Evolutionary conservation across 495 filamentous ascomycete species (phyloP).

Genomic region (Lasiosphaeris hirsuta): DNA sequence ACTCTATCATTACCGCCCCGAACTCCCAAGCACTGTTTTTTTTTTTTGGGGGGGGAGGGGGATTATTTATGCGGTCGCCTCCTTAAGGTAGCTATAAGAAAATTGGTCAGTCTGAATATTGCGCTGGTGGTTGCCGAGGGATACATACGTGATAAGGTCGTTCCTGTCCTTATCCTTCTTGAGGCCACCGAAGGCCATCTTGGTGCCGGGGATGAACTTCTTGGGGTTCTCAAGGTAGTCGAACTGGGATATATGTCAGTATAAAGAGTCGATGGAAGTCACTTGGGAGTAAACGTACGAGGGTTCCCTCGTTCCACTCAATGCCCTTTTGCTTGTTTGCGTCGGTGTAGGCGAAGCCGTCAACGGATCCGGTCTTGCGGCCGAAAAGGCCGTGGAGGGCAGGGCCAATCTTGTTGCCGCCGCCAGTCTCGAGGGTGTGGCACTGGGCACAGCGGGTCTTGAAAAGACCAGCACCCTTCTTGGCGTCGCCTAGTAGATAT

Average conservation of each 20-base stretch:
- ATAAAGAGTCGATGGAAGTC: too few species aligned
- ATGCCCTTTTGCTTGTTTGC: constrained; percentile 98
- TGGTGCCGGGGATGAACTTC: constrained; percentile 91
- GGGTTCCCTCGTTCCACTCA: constrained; percentile 78
- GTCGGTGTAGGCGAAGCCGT: constrained; percentile 96
- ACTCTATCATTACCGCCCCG: neutral
- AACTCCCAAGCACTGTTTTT: neutral
- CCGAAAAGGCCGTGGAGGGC: constrained; percentile 97
- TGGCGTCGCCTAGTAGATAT: constrained; percentile 67
- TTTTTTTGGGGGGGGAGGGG: neutral
- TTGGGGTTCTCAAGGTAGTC: constrained; percentile 57
- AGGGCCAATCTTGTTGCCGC: constrained; percentile 96
- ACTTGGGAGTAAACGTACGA: constrained; percentile 55
- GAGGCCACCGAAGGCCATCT: constrained; percentile 99
- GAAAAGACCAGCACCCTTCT: constrained; percentile 99
- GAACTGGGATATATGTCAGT: constrained; percentile 29
- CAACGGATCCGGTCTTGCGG: constrained; percentile 85
- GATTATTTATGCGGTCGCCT: constrained; percentile 53
- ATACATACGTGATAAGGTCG: constrained; percentile 92
- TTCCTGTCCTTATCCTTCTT: constrained; percentile 99
- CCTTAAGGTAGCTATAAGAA: constrained; percentile 59
- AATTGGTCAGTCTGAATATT: neutral
- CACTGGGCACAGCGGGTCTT: constrained; percentile 99
- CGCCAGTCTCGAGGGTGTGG: constrained; percentile 84
- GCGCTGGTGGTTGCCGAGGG: constrained; percentile 13